phyloP scores from a whole-genome alignment of 345 rosid genomes.

The Firmiana major region DNA sequence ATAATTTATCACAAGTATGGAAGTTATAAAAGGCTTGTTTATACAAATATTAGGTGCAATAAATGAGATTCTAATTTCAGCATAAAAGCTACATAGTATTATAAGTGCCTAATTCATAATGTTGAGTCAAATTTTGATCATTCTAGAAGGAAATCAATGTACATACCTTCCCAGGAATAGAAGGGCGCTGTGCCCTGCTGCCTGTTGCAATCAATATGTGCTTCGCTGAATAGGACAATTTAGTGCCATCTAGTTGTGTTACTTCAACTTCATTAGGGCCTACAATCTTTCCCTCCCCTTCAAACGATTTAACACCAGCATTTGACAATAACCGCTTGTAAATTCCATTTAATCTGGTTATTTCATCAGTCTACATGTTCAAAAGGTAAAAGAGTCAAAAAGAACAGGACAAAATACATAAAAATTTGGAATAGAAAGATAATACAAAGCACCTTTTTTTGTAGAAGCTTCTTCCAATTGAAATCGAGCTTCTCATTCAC shows the following conservation, averaged over 20 bases:
- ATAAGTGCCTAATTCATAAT: neutral
- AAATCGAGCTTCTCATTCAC: conserved; percentile 69
- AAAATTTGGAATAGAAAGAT: neutral
- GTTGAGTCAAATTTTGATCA: neutral
- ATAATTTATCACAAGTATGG: neutral
- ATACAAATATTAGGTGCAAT: neutral
- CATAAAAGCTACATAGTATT: neutral
- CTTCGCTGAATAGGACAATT: conserved; percentile 73
- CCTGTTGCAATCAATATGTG: conserved; percentile 97
- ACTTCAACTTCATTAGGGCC: conserved; percentile 93
- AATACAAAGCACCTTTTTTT: conserved; percentile 58
- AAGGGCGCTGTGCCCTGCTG: conserved; percentile 74
- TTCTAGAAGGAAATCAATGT: neutral
- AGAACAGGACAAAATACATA: neutral
- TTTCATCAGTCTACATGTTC: conserved; percentile 79
- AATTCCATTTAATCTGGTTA: conserved; percentile 75
- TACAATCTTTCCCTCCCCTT: conserved; percentile 92
- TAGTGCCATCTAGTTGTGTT: conserved; percentile 90
- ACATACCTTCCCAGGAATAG: conserved; percentile 81
- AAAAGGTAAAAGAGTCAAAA: neutral
- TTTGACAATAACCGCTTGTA: conserved; percentile 84
- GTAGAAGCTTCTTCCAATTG: conserved; percentile 85
- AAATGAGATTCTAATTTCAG: neutral
- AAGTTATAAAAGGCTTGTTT: neutral
- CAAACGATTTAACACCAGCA: conserved; percentile 84